phyloP scores from a whole-genome alignment of 2,329 filamentous ascomycete genomes.

The Sclerotinia subarctica region DNA sequence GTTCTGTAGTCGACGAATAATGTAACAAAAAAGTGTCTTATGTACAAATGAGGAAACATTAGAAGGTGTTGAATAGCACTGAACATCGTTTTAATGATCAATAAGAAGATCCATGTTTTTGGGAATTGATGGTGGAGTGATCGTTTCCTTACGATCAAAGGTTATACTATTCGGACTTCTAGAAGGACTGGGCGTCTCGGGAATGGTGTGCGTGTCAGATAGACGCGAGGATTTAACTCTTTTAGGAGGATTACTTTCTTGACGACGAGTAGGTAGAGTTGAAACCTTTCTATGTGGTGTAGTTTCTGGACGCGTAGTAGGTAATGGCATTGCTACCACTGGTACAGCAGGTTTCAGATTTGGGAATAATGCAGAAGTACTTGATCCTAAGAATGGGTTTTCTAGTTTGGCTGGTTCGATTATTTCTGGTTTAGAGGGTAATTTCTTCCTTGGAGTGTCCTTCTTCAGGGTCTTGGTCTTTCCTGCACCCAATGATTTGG shows the following conservation, averaged over 20 bases:
- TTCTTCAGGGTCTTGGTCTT: constrained; percentile 14
- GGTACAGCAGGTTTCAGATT: constrained; percentile 23
- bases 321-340: constrained; percentile 7
- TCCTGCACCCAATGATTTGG: constrained; percentile 16
- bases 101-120: background rate
- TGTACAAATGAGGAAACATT: constrained; percentile 10
- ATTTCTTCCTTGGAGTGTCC: constrained; percentile 34
- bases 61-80: background rate
- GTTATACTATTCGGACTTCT: background rate
- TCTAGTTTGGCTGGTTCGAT: constrained; percentile 18
- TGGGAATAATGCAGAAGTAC: constrained; percentile 25
- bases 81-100: background rate
- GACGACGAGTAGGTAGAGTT: background rate
- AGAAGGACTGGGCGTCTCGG: background rate
- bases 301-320: background rate
- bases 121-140: constrained; percentile 4
- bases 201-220: background rate
- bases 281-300: constrained; percentile 16
- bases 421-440: constrained; percentile 24
- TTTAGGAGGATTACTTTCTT: background rate
- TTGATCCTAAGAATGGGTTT: constrained; percentile 10
- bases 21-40: constrained; percentile 8
- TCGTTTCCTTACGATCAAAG: constrained; percentile 7
- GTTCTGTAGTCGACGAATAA: background rate
- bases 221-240: background rate